phyloP scores from a whole-genome alignment of 257 asterid genomes.

The Jasminum sambac region DNA sequence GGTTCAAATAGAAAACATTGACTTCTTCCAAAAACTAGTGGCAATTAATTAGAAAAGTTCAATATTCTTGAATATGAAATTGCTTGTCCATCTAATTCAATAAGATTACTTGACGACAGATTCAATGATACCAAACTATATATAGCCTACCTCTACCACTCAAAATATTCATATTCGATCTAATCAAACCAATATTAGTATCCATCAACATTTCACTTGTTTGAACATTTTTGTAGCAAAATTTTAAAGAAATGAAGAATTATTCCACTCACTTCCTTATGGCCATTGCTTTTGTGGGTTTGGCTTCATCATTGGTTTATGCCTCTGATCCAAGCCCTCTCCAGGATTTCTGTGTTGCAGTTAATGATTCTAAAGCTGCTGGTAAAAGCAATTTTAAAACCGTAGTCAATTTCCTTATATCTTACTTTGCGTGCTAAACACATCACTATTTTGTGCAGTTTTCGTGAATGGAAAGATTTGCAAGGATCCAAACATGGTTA shows the following conservation, averaged over 20 bases:
- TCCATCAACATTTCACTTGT: not conserved
- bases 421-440: not conserved
- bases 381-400: not conserved
- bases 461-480: constrained; percentile 39
- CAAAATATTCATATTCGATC: not conserved
- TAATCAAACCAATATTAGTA: not conserved
- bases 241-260: not conserved
- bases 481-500: constrained; percentile 31
- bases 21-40: not conserved
- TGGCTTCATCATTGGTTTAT: not conserved
- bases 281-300: constrained; percentile 9
- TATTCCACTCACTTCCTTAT: not conserved
- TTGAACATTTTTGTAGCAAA: not conserved
- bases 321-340: constrained; percentile 38
- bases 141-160: not conserved
- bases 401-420: not conserved
- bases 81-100: not conserved
- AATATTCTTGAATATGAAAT: not conserved
- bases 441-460: constrained; percentile 1
- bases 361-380: constrained; percentile 24
- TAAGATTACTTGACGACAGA: not conserved
- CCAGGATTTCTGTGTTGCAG: constrained; percentile 39
- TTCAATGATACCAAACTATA: not conserved
- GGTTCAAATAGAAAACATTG: not conserved
- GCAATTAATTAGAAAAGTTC: not conserved